Conservation (phyloP, 768 basidiomycete species). For the Phylloporus sp. region DNA sequence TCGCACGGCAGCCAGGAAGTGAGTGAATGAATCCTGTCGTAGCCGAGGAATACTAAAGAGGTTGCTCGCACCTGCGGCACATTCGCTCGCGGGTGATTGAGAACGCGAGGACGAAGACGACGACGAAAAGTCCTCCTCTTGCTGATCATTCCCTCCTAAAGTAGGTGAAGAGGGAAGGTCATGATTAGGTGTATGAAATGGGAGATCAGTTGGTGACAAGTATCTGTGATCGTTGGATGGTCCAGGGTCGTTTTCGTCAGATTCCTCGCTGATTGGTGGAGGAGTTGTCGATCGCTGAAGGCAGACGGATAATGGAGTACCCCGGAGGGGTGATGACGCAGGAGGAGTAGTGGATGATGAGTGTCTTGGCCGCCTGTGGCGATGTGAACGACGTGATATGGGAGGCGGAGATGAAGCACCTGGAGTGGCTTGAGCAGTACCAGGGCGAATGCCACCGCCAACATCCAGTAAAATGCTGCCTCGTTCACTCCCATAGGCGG, state of each 20-base stretch:
- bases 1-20: constrained; percentile 54
- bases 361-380: constrained; percentile 53
- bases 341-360: constrained; percentile 35
- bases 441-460: constrained; percentile 41
- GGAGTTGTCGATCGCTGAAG: constrained; percentile 49
- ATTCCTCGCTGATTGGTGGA: constrained; percentile 69
- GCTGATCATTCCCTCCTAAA: constrained; percentile 21
- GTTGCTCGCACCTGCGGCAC: constrained; percentile 76
- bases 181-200: constrained; percentile 52
- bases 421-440: constrained; percentile 41
- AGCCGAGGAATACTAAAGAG: constrained; percentile 73
- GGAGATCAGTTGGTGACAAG: constrained; percentile 60
- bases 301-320: constrained; percentile 40
- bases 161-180: constrained; percentile 44
- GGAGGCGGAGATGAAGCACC: constrained; percentile 42
- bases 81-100: constrained; percentile 50
- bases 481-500: constrained; percentile 95
- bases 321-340: constrained; percentile 66
- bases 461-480: constrained; percentile 95
- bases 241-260: constrained; percentile 46
- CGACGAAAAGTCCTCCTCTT: constrained; percentile 27
- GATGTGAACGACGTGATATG: constrained; percentile 54
- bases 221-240: constrained; percentile 50
- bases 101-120: constrained; percentile 46
- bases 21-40: constrained; percentile 63